These are phyloP conservation scores for Oleoguttula mirabilis DNA, from an alignment of 495 filamentous ascomycete genomes.

Conservation along the genomic window DNA sequence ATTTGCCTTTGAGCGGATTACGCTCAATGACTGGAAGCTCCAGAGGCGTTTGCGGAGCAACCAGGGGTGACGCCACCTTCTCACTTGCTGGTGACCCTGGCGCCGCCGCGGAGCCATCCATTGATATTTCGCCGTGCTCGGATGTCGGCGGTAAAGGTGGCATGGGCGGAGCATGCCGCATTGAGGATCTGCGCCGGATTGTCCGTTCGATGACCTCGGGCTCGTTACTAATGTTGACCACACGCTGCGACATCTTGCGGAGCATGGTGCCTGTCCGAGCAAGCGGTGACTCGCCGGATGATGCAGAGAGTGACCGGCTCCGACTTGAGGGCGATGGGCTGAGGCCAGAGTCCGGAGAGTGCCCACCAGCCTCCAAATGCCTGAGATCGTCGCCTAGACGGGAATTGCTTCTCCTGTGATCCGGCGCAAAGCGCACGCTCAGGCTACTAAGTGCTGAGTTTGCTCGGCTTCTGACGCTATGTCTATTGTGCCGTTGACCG, in stretches of 20 bases:
- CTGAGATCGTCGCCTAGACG: constrained; percentile 32
- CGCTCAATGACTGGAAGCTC: constrained; percentile 11
- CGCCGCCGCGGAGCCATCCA: constrained; percentile 46
- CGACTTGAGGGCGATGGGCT: constrained; percentile 32
- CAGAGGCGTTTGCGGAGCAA: background rate
- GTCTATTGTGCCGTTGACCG: constrained; percentile 46
- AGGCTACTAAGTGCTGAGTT: constrained; percentile 2
- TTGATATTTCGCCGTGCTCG: constrained; percentile 15
- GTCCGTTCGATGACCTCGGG: constrained; percentile 60
- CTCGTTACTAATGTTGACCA: constrained; percentile 94
- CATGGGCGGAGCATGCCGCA: too few relatives aligned
- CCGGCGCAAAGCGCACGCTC: constrained; percentile 8
- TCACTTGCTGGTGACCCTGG: constrained; percentile 36
- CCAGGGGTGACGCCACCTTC: constrained; percentile 22
- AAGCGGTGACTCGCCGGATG: constrained; percentile 53
- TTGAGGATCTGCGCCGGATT: too few relatives aligned
- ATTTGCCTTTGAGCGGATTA: constrained; percentile 80
- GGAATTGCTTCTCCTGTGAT: constrained; percentile 24
- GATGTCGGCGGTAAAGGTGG: constrained; percentile 17
- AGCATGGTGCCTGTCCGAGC: constrained; percentile 79
- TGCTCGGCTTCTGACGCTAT: constrained; percentile 52
- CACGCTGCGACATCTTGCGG: constrained; percentile 91
- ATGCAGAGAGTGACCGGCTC: constrained; percentile 50
- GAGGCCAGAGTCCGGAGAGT: constrained; percentile 1
- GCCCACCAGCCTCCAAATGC: constrained; percentile 17